Conservation (phyloP, 2,329 filamentous ascomycete genomes). For the Trichoderma cornu-damae region DNA sequence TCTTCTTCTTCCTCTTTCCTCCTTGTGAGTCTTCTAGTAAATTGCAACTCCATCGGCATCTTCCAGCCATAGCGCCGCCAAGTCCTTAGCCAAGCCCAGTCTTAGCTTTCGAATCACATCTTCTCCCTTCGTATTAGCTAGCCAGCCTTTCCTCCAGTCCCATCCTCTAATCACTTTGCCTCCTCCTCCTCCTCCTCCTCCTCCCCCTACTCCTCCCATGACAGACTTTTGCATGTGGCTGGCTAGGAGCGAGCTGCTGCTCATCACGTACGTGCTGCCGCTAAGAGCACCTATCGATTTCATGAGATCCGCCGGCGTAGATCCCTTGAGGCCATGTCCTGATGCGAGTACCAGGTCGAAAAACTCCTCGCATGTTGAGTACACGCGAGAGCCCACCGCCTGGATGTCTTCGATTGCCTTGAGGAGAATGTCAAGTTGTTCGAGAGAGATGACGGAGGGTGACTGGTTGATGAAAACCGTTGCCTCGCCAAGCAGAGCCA, state of each 20-base stretch:
- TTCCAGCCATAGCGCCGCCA: conserved; percentile 64
- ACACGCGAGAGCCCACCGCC: conserved; percentile 68
- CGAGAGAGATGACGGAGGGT: conserved; percentile 54
- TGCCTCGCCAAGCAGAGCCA: conserved; percentile 78
- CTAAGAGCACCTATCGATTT: conserved; percentile 53
- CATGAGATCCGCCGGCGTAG: conserved; percentile 57
- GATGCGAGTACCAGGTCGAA: conserved; percentile 70
- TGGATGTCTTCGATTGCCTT: conserved; percentile 76
- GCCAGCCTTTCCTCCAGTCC: conserved; percentile 78
- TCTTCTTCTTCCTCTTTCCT: background rate
- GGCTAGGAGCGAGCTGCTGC: conserved; percentile 67
- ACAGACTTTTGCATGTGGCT: conserved; percentile 58
- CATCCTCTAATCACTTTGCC: conserved; percentile 57
- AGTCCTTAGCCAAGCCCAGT: conserved; percentile 66
- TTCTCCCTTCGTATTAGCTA: conserved; percentile 54
- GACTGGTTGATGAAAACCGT: conserved; percentile 66
- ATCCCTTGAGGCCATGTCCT: conserved; percentile 56
- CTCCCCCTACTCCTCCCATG: too few species aligned
- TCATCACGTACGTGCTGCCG: conserved; percentile 62
- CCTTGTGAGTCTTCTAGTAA: conserved; percentile 29
- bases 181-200: too few species aligned
- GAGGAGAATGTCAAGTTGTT: conserved; percentile 69
- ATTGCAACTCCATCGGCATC: conserved; percentile 55
- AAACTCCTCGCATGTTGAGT: conserved; percentile 70
- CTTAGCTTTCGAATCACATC: conserved; percentile 71